These are phyloP conservation scores for Kregervanrija fluxuum DNA, from an alignment of 805 yeast species.

Conservation along the genomic window DNA sequence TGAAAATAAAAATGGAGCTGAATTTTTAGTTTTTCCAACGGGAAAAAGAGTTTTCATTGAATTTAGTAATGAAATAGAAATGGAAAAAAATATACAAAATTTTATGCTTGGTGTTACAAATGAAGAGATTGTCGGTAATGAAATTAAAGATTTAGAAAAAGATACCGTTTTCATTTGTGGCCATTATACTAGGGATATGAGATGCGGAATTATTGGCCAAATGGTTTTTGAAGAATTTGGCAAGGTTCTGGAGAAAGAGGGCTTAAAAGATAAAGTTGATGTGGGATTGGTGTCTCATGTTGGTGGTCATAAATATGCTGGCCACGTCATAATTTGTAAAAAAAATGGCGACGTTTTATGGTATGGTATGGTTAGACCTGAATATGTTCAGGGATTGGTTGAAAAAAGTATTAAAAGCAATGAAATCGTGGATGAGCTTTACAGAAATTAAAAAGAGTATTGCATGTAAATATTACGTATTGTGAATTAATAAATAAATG, in stretches of 20 bases:
- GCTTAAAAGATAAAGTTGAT: constrained; percentile 19
- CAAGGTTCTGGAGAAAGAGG: constrained; percentile 30
- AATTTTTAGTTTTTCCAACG: constrained; percentile 7
- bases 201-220: constrained; percentile 69
- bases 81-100: too few relatives aligned
- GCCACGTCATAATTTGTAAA: constrained; percentile 59
- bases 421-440: constrained; percentile 47
- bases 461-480: neutral
- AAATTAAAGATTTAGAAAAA: neutral
- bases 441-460: constrained; percentile 35
- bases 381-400: constrained; percentile 59
- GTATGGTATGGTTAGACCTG: constrained; percentile 73
- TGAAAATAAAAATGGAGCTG: neutral
- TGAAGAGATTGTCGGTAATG: too few relatives aligned
- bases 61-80: too few relatives aligned
- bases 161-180: constrained; percentile 56
- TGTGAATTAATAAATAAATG: too few relatives aligned
- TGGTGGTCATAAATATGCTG: constrained; percentile 87
- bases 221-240: constrained; percentile 43
- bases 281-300: constrained; percentile 64
- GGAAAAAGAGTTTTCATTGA: constrained; percentile 3
- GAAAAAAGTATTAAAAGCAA: constrained; percentile 43
- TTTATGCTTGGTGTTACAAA: too few relatives aligned
- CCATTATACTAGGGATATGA: constrained; percentile 50
- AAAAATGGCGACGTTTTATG: constrained; percentile 44